A percentile compares a stretch with the other conserved stretches of the same genome.
phyloP scores from a whole-genome alignment of 345 rosid species.

The Boechera stricta region DNA sequence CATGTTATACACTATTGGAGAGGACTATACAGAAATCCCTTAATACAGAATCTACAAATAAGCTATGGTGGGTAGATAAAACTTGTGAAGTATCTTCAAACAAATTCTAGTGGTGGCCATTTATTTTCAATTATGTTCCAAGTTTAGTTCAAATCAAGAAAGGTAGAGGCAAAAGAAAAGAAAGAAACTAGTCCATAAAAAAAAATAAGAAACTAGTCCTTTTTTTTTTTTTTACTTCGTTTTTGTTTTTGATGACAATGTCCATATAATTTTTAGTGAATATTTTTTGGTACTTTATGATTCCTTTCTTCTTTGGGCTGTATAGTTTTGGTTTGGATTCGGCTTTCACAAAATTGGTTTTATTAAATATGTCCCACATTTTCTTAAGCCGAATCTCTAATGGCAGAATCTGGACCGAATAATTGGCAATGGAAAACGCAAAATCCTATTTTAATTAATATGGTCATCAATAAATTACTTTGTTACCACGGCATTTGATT shows the following conservation, averaged over 20 bases:
- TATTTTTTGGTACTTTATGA: no score
- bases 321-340: not conserved
- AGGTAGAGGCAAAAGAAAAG: no score
- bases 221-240: no score
- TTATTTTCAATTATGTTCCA: not conserved
- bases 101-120: not conserved
- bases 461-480: slow-evolving; percentile 19
- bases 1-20: no score
- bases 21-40: not conserved
- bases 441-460: slow-evolving; percentile 6
- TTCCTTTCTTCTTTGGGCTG: not conserved
- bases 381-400: not conserved
- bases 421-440: no score
- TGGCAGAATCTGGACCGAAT: not conserved
- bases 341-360: not conserved
- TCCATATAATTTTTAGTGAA: no score
- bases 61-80: not conserved
- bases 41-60: not conserved
- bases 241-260: no score
- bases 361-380: not conserved
- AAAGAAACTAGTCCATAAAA: no score
- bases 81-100: no score
- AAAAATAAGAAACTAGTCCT: no score
- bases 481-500: slow-evolving; percentile 19
- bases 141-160: not conserved